These are phyloP conservation scores for Pseudogymnoascus sp. DNA, from an alignment of 2,329 filamentous ascomycete species.

Conservation along the genomic window DNA sequence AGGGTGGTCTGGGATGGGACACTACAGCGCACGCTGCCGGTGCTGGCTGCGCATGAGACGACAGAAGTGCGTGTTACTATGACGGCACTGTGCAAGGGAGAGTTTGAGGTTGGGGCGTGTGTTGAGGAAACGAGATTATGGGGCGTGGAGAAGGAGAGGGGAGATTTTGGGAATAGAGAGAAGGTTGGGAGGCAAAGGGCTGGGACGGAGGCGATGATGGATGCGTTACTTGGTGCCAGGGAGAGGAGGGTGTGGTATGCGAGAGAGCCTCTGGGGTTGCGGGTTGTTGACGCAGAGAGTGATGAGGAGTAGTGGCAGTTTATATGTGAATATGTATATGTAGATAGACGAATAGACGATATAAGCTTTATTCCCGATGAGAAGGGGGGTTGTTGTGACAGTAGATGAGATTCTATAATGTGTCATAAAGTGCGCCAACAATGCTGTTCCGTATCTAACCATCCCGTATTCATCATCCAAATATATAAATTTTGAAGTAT, in stretches of 20 bases:
- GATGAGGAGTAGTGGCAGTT: constrained; percentile 16
- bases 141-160: constrained; percentile 20
- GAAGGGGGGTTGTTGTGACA: background rate
- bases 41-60: constrained; percentile 49
- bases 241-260: constrained; percentile 59
- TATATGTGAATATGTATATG: constrained; percentile 11
- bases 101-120: constrained; percentile 72
- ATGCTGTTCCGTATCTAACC: background rate
- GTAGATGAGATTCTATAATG: background rate
- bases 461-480: background rate
- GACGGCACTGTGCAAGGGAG: constrained; percentile 67
- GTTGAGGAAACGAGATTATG: constrained; percentile 69
- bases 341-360: constrained; percentile 9
- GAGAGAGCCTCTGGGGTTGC: constrained; percentile 39
- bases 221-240: constrained; percentile 48
- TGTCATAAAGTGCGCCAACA: constrained; percentile 5
- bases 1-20: constrained; percentile 80
- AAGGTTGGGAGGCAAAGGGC: constrained; percentile 34
- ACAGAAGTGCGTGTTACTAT: constrained; percentile 58
- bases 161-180: constrained; percentile 20
- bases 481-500: background rate
- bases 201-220: constrained; percentile 49
- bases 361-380: background rate
- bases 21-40: constrained; percentile 63
- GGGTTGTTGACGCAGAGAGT: constrained; percentile 10